These are phyloP conservation scores for Podospora anserina DNA, from an alignment of 495 filamentous ascomycete species.

Conservation along the genomic window DNA sequence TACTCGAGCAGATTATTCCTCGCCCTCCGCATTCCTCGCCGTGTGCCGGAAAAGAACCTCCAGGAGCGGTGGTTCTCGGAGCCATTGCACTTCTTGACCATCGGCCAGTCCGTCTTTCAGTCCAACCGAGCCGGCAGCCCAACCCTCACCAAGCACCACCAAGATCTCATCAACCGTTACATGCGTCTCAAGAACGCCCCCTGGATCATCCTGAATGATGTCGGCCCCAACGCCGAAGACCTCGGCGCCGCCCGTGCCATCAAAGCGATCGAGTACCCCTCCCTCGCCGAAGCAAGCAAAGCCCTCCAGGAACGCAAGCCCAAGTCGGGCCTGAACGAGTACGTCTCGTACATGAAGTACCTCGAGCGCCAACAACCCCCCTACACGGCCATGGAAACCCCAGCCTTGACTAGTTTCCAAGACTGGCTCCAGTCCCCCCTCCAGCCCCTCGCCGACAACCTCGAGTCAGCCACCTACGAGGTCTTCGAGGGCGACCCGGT, in stretches of 20 bases:
- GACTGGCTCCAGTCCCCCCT: conserved; percentile 94
- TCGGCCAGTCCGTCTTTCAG: conserved; percentile 66
- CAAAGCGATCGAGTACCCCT: conserved; percentile 54
- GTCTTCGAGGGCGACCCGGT: conserved; percentile 98
- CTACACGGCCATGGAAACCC: conserved; percentile 45
- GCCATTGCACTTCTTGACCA: conserved; percentile 74
- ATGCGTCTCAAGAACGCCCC: conserved; percentile 78
- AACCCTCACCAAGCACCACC: conserved; percentile 76
- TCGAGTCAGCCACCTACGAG: conserved; percentile 96
- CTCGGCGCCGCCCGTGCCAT: conserved; percentile 43
- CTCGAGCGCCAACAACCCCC: conserved; percentile 79
- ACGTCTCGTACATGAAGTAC: conserved; percentile 78
- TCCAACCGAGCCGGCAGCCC: conserved; percentile 77
- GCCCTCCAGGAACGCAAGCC: conserved; percentile 33
- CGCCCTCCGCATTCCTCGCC: conserved; percentile 75
- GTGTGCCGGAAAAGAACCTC: conserved; percentile 67
- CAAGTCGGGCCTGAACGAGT: conserved; percentile 40
- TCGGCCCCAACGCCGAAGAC: conserved; percentile 62
- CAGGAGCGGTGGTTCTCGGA: conserved; percentile 94
- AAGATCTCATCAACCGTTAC: conserved; percentile 71
- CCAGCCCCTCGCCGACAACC: conserved; percentile 91
- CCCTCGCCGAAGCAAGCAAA: conserved; percentile 58
- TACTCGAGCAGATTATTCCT: conserved; percentile 78
- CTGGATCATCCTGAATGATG: conserved; percentile 76
- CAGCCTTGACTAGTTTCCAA: conserved; percentile 54